A percentile compares a stretch with the other conserved stretches of the same genome.
phyloP scores from a whole-genome alignment of 257 asterid species.

The Petunia secreta region DNA sequence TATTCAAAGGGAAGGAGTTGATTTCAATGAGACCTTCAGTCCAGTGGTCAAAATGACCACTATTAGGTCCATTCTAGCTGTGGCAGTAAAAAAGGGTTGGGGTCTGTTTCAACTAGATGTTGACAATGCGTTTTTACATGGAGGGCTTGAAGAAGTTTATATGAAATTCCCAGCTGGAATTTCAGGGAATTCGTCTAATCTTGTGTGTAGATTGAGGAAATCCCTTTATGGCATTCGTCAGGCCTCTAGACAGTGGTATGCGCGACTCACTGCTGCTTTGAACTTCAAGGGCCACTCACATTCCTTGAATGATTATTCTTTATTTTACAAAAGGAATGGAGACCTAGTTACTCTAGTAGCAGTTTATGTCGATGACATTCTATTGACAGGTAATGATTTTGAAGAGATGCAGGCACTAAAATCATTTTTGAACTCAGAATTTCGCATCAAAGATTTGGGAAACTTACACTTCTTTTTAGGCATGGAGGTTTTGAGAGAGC shows the following conservation, averaged over 20 bases:
- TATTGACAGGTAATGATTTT: neutral
- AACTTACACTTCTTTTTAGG: neutral
- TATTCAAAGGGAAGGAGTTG: neutral
- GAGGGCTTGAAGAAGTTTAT: neutral
- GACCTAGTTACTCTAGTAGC: neutral
- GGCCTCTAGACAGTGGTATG: neutral
- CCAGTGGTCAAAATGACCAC: neutral
- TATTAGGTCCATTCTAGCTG: neutral
- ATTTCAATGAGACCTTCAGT: too few species aligned
- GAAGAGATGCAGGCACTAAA: accelerated
- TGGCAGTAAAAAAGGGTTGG: neutral
- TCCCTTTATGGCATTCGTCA: neutral
- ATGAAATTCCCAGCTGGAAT: neutral
- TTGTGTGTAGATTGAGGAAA: too few species aligned
- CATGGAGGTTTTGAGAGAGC: neutral
- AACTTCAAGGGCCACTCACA: neutral
- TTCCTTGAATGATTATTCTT: neutral
- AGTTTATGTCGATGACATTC: neutral
- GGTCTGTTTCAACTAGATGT: neutral
- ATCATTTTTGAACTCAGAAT: too few species aligned
- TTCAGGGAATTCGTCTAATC: neutral
- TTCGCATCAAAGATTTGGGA: neutral
- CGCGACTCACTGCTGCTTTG: neutral
- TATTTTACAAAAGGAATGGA: neutral
- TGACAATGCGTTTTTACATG: neutral